These are phyloP conservation scores for Mortierella sp. DNA, from an alignment of 371 early-diverging fungal genomes.

Conservation along the genomic window DNA sequence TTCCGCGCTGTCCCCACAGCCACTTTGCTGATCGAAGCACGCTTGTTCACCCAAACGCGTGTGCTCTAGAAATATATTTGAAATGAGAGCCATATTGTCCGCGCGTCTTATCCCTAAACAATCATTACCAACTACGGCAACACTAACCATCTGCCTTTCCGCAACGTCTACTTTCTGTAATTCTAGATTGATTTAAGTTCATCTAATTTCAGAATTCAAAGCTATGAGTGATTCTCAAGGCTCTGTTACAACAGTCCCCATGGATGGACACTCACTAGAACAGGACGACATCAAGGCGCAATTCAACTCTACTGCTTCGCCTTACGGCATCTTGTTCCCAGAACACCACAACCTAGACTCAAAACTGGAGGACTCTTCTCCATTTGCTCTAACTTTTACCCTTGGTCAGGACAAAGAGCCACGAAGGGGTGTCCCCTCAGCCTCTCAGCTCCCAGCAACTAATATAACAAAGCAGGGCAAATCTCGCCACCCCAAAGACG, in stretches of 20 bases:
- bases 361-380: neutral
- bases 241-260: neutral
- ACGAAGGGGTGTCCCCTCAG: neutral
- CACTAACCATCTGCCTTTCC: too few species aligned
- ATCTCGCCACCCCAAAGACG: too few species aligned
- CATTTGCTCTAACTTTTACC: neutral
- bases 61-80: neutral
- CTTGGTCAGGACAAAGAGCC: neutral
- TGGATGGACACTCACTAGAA: neutral
- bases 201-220: neutral
- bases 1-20: neutral
- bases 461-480: too few species aligned
- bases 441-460: neutral
- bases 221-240: neutral
- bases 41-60: too few species aligned
- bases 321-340: conserved; percentile 19
- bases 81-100: too few species aligned
- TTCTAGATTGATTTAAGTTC: neutral
- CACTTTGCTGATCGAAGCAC: too few species aligned
- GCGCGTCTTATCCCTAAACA: too few species aligned
- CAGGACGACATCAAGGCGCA: conserved; percentile 23
- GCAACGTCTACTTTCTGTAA: neutral
- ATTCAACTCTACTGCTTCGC: conserved; percentile 22
- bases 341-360: neutral
- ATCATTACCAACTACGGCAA: too few species aligned